Evolutionary conservation across 768 basidiomycete genomes (phyloP), one percentile per base, ranked within the genome.

Genomic region (Kockovaella imperatae): DNA sequence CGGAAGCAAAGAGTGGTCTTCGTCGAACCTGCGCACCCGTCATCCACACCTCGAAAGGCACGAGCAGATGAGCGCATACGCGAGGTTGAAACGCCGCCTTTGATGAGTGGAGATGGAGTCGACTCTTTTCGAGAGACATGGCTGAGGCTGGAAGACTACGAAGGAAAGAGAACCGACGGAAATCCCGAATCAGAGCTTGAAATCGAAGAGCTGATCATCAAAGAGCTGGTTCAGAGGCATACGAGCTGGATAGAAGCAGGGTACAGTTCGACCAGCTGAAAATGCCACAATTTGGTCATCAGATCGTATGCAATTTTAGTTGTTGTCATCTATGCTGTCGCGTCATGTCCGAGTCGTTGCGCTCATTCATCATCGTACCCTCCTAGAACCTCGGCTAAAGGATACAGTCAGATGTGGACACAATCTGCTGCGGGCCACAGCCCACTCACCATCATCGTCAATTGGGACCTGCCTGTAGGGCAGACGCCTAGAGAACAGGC

Each of bases 1-100:
- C 80, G 95, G 44, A 99, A 99, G 70, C 79, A 79, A 54, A 85
- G 90, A 67, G 93, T 99, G 47, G 86, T 93, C 4, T 85, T 97
- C 62, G 84, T 99, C 25, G 85, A 86, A 17, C 60, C 57, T 0
- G 80, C 10, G 36, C 7, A 20, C 21, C 58, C 44, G 52, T 53
- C 52, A 30, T 8, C 25, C 13, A 1, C 8, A 34, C 45, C 31
- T 5, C 26, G 17, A 36, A 52, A 52, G 32, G 52, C 54, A 13
- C 15, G n/a, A 23, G 56, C 51, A 7, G 44, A 61, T 41, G 42
- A 29, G 23, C 18, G 43, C 13, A 21, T 56, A 20, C 54, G 39
- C 10, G 57, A 53, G 2, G 49, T 51, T 0, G 50, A 53, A 20
- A 67, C 66, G 17, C 55, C 54, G 2, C 52, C 53, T 29, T 35